Percentiles rank a stretch among this genome's conserved stretches.
phyloP scores from a whole-genome alignment of 352 stramenopile genomes.

The Globisporangium recalcitrans region DNA sequence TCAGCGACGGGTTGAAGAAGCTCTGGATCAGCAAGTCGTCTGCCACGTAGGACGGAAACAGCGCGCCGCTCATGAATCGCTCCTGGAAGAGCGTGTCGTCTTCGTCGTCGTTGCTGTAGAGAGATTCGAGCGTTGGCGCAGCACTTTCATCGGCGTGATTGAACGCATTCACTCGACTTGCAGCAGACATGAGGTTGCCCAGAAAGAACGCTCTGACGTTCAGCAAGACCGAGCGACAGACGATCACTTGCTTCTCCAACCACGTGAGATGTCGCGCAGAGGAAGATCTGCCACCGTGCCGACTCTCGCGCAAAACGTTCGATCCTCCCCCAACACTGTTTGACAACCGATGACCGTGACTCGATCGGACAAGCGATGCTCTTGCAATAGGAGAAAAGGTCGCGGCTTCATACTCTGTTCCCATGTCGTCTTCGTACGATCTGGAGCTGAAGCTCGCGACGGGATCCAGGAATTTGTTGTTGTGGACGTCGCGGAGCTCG shows the following conservation, averaged over 20 bases:
- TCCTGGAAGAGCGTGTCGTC: conserved; percentile 83
- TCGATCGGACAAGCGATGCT: not conserved
- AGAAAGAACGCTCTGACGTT: conserved; percentile 54
- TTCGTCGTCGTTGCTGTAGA: conserved; percentile 29
- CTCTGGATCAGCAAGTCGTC: conserved; percentile 84
- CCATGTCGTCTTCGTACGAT: conserved; percentile 10
- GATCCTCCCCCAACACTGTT: conserved; percentile 1
- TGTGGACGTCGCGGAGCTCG: conserved; percentile 77
- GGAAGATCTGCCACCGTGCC: conserved; percentile 23
- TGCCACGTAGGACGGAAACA: conserved; percentile 77
- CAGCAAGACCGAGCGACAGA: conserved; percentile 5
- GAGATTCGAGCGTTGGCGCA: not conserved
- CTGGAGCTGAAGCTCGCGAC: conserved; percentile 56
- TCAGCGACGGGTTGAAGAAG: conserved; percentile 86
- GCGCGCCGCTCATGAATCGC: conserved; percentile 73
- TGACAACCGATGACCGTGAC: not conserved
- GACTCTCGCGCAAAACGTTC: not conserved
- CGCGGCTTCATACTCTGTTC: conserved; percentile 2
- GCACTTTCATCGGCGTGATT: not conserved
- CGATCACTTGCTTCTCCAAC: conserved; percentile 28
- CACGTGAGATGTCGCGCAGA: conserved; percentile 35
- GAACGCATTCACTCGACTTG: conserved; percentile 39
- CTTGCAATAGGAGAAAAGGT: not conserved
- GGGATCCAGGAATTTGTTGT: conserved; percentile 78
- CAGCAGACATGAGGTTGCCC: too few relatives aligned